A percentile compares a stretch with the other conserved stretches of the same genome.
Conservation (phyloP, 768 basidiomycete species). For the Suillus cothurnatus region DNA sequence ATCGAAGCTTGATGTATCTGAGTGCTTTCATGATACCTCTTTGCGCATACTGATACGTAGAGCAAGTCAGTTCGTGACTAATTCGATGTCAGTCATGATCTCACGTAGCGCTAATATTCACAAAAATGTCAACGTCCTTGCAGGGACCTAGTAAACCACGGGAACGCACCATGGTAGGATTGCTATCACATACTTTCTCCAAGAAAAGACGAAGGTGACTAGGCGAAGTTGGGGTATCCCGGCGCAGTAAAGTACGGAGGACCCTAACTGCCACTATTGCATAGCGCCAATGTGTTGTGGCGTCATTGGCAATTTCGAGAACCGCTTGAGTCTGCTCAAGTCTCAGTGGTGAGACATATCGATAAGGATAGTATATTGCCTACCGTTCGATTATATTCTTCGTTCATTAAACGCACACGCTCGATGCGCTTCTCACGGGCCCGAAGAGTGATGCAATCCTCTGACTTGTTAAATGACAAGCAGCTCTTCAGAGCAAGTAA, state of each 20-base stretch:
- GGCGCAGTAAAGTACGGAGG: slow-evolving; percentile 67
- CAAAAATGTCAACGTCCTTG: slow-evolving; percentile 10
- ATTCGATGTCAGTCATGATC: slow-evolving; percentile 19
- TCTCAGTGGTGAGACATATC: neutral
- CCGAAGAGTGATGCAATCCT: slow-evolving; percentile 40
- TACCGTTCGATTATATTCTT: slow-evolving; percentile 47
- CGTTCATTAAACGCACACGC: slow-evolving; percentile 45
- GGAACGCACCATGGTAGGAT: slow-evolving; percentile 63
- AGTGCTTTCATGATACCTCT: slow-evolving; percentile 77
- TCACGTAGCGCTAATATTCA: slow-evolving; percentile 56
- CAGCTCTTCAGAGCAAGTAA: slow-evolving; percentile 39
- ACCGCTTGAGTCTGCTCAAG: slow-evolving; percentile 33
- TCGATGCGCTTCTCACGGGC: slow-evolving; percentile 47
- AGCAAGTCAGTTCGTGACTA: slow-evolving; percentile 1
- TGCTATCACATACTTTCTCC: slow-evolving; percentile 58
- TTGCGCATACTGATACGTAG: slow-evolving; percentile 57
- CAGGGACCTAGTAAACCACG: neutral
- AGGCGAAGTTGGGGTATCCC: slow-evolving; percentile 55
- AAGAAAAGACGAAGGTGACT: slow-evolving; percentile 60
- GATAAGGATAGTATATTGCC: slow-evolving; percentile 20
- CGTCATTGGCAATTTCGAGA: slow-evolving; percentile 58
- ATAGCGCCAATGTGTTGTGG: slow-evolving; percentile 80
- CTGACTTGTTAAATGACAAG: slow-evolving; percentile 34
- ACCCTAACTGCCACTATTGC: slow-evolving; percentile 67
- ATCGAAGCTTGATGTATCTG: slow-evolving; percentile 80